Base-by-base conservation (phyloP, 129 eudicot genomes). In the Helianthus annuus region DNA sequence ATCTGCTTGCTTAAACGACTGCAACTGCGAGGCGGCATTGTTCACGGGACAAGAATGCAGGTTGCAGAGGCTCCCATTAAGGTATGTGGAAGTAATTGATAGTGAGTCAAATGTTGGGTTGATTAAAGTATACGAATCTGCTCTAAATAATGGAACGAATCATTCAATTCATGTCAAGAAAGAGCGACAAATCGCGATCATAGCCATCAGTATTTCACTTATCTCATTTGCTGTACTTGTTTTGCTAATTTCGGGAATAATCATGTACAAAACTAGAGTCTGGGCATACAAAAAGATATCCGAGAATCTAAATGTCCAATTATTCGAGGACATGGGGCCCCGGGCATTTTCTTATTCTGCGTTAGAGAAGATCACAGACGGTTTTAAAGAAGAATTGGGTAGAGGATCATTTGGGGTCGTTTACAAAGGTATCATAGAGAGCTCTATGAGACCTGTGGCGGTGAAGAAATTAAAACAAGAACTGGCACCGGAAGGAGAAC, bases 351-450 rank as follows among this genome's bases (percentile, higher is more conserved):
- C 73, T 2, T 83, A 83, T 54, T 74, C 44, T 14, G 87, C 76
- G 55, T 24, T 83, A 54, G 77, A 17, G 36, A 51, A 52, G 32
- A 80, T 54, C 17, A 79, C 84, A 5, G 67, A 72, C 64, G 72
- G 51, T 48, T 83, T 83, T 61, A 64, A 60, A 24, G 84, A 79
- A 53, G 81, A 75, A 39, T 7, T 83, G 9, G 87, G 87, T 1
- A 79, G 81, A 53, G 84, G 87, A 34, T 64, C 87, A 2, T 84
- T 71, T 32, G 88, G 88, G 40, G 64, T 78, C 7, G 85, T 83
- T 39, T 83, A 66, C 39, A 83, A 80, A 73, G 88, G 88, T 4
- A 17, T 56, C 8, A 38, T 83, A 13, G 45, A 66, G 48, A 69
- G 42, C 57, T 57, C 68, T 17, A 71, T 40, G 49, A 71, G 77